Evolutionary conservation across 441 rosid species (phyloP).

Genomic region (Metrosideros polymorpha): DNA sequence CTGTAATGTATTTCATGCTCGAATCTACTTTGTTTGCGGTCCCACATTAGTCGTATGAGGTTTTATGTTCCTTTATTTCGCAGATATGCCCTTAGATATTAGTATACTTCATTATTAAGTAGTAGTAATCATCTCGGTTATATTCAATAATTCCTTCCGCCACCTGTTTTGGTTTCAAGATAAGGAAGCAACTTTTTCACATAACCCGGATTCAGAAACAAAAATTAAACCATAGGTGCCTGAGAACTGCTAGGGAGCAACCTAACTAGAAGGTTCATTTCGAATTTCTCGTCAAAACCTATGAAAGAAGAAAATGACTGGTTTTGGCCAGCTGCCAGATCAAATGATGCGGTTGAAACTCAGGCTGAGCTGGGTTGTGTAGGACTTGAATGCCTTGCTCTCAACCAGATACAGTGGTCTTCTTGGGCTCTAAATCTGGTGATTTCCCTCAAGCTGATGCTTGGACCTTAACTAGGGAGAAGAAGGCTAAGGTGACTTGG

Average conservation of each 20-base stretch:
- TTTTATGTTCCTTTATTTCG: neutral
- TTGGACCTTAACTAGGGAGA: neutral
- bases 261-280: neutral
- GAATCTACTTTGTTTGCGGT: rapidly evolving
- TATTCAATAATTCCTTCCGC: too few species aligned
- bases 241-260: neutral
- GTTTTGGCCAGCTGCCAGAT: neutral
- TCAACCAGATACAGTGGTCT: neutral
- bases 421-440: neutral
- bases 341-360: neutral
- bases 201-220: rapidly evolving
- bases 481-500: neutral
- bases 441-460: neutral
- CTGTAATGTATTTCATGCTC: neutral
- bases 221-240: neutral
- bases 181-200: neutral
- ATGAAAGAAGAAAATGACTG: neutral
- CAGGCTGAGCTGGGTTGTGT: neutral
- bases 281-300: rapidly evolving
- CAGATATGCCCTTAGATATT: neutral
- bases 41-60: neutral
- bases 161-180: neutral
- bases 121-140: neutral
- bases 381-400: too few species aligned
- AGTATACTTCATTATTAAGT: neutral